phyloP scores from a whole-genome alignment of 2,329 filamentous ascomycete species.

The Fusarium pseudocircinatum region DNA sequence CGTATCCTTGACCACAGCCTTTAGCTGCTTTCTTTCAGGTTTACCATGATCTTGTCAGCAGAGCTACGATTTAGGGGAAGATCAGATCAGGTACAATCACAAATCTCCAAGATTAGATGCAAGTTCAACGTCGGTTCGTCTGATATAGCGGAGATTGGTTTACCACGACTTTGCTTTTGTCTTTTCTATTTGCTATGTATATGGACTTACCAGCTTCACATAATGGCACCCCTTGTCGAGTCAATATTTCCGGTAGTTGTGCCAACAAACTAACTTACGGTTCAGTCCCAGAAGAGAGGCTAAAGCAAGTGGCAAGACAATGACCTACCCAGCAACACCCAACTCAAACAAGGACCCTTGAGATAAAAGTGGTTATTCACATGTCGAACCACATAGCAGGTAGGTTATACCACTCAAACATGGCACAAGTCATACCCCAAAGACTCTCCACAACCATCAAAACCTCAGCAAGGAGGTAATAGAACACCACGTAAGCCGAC shows the following conservation, averaged over 20 bases:
- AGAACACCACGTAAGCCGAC: background rate
- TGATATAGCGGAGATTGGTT: background rate
- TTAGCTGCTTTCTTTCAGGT: background rate
- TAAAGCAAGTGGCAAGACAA: too few species aligned
- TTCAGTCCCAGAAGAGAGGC: background rate
- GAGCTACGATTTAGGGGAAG: background rate
- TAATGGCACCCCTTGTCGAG: background rate
- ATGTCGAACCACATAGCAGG: background rate
- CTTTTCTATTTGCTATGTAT: background rate
- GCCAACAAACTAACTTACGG: background rate
- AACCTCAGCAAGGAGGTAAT: background rate
- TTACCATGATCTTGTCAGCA: background rate
- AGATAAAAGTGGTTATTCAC: background rate
- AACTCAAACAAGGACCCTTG: too few species aligned
- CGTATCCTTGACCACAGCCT: too few species aligned
- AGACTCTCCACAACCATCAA: background rate
- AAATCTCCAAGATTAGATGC: too few species aligned
- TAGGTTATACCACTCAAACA: background rate
- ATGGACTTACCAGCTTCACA: background rate
- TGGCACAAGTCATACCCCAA: background rate
- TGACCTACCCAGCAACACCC: background rate
- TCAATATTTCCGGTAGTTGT: background rate
- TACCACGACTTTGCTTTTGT: background rate
- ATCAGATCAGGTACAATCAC: background rate
- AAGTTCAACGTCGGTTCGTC: background rate